A percentile compares a stretch with the other conserved stretches of the same genome.
These are phyloP conservation scores for Globisporangium spiculum DNA, from an alignment of 352 stramenopile species.

Conservation along the genomic window DNA sequence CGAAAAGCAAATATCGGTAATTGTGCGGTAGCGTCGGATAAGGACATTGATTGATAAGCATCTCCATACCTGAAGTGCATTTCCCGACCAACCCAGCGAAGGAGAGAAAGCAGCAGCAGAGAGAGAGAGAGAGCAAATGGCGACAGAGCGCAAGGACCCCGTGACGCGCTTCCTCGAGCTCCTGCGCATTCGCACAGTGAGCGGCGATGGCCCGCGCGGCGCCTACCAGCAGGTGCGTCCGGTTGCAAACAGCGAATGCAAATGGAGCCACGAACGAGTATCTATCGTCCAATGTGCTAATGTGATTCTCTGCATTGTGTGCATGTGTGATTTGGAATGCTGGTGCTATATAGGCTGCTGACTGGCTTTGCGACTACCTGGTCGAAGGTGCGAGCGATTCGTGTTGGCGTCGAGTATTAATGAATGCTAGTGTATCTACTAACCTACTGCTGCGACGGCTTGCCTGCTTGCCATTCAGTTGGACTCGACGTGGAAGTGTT, in stretches of 20 bases:
- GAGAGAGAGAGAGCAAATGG: background rate
- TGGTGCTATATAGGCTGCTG: too few species aligned
- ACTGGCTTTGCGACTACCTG: too few species aligned
- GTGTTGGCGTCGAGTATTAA: too few species aligned
- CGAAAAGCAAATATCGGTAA: background rate
- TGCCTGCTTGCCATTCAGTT: constrained; percentile 20
- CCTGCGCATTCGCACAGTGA: constrained; percentile 75
- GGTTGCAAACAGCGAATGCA: too few species aligned
- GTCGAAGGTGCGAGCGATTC: too few species aligned
- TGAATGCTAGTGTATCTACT: too few species aligned
- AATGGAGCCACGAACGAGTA: background rate
- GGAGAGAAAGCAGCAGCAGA: background rate
- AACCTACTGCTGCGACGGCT: too few species aligned
- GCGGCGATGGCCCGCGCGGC: constrained; percentile 60
- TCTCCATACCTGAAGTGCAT: background rate
- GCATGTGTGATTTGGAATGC: too few species aligned
- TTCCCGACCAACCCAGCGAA: too few species aligned
- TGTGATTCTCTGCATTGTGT: background rate
- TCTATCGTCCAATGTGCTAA: background rate
- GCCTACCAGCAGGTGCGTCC: constrained; percentile 51
- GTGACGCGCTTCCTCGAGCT: constrained; percentile 72
- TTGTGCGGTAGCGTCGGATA: background rate
- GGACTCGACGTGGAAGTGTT: constrained; percentile 50
- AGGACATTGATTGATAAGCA: background rate
- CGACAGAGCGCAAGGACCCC: constrained; percentile 23